These are phyloP conservation scores for Berkeleyomyces rouxiae DNA, from an alignment of 2,329 filamentous ascomycete genomes.

Conservation along the genomic window DNA sequence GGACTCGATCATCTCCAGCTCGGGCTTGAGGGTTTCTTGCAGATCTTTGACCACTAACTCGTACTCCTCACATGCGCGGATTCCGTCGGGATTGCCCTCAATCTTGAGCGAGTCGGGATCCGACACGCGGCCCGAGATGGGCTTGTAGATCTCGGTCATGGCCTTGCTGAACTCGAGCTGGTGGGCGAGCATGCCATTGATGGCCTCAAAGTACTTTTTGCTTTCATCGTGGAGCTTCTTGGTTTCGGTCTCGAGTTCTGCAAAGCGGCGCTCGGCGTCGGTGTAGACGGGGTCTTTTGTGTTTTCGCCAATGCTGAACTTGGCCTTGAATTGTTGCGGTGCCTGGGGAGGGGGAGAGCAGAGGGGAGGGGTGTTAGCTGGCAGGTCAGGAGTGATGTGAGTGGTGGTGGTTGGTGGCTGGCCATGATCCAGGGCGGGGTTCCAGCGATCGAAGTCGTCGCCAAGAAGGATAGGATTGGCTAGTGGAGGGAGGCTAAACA, in stretches of 20 bases:
- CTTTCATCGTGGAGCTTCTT: slow-evolving; percentile 96
- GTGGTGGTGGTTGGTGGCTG: background rate
- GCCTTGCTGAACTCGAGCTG: slow-evolving; percentile 98
- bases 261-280: slow-evolving; percentile 84
- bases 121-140: slow-evolving; percentile 87
- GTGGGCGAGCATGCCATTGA: slow-evolving; percentile 93
- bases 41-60: slow-evolving; percentile 77
- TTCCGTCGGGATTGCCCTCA: slow-evolving; percentile 83
- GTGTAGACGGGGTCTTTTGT: slow-evolving; percentile 91
- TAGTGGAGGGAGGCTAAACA: slow-evolving; percentile 20
- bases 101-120: slow-evolving; percentile 70
- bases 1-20: slow-evolving; percentile 93
- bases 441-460: background rate
- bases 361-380: slow-evolving; percentile 21
- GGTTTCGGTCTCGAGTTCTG: slow-evolving; percentile 86
- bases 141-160: slow-evolving; percentile 93
- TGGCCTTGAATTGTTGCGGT: slow-evolving; percentile 79
- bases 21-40: slow-evolving; percentile 72
- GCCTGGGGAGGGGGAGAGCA: slow-evolving; percentile 32
- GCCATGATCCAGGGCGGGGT: background rate
- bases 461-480: background rate
- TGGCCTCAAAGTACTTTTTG: slow-evolving; percentile 92
- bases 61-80: slow-evolving; percentile 91
- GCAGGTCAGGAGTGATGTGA: background rate
- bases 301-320: slow-evolving; percentile 89